Evolutionary conservation across 257 asterid genomes (phyloP).

Genomic region (Rubia yunnanensis): DNA sequence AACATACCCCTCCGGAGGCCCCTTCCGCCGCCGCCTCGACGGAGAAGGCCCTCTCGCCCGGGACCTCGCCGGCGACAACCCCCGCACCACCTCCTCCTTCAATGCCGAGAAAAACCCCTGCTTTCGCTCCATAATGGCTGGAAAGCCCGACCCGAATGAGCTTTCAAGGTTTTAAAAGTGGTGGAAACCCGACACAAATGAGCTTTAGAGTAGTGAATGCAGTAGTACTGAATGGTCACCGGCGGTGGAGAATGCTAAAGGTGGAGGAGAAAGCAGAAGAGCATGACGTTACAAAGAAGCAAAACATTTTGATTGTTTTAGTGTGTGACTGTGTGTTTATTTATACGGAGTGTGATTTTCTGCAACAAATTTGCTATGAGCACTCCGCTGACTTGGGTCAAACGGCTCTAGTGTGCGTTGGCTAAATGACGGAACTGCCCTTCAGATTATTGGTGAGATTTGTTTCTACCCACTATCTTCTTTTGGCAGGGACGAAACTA

Average conservation of each 20-base stretch:
- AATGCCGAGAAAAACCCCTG: constrained; percentile 61
- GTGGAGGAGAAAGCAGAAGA: constrained; percentile 5
- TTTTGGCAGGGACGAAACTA: background rate
- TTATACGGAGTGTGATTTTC: constrained; percentile 1
- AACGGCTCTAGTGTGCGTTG: background rate
- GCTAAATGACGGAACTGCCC: constrained; percentile 17
- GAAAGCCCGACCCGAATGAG: background rate
- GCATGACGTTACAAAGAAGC: constrained; percentile 27
- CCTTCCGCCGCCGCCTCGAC: constrained; percentile 44
- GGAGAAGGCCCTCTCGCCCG: constrained; percentile 57
- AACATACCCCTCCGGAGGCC: constrained; percentile 35
- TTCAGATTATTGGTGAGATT: background rate
- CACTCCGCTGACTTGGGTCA: constrained; percentile 10
- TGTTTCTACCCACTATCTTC: background rate
- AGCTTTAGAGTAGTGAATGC: background rate
- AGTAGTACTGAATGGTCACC: background rate
- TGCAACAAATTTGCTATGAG: constrained; percentile 2
- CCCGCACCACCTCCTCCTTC: constrained; percentile 61
- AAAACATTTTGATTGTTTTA: constrained; percentile 12
- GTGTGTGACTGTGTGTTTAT: constrained; percentile 8
- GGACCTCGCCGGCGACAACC: constrained; percentile 55
- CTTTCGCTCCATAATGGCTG: constrained; percentile 46
- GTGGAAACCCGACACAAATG: too few relatives aligned
- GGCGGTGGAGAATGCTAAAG: constrained; percentile 5
- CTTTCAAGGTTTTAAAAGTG: background rate